phyloP scores from a whole-genome alignment of 257 asterid species.

The Primulina huaijiensis region DNA sequence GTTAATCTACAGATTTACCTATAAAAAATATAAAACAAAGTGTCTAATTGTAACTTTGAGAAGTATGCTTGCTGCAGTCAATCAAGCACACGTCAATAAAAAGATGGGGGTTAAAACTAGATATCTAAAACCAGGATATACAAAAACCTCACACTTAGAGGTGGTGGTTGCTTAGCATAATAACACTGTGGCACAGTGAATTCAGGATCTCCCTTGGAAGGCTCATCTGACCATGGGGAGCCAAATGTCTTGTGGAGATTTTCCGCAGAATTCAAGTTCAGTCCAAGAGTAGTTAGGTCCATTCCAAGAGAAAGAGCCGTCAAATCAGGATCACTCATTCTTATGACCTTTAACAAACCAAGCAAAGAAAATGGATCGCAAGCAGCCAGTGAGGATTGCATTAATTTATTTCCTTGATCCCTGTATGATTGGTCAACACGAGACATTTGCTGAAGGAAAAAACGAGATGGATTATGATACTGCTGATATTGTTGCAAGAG shows the following conservation, averaged over 20 bases:
- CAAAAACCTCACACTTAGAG: slow-evolving; percentile 62
- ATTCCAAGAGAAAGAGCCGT: slow-evolving; percentile 93
- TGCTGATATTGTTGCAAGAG: slow-evolving; percentile 88
- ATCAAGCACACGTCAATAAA: slow-evolving; percentile 34
- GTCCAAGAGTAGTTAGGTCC: slow-evolving; percentile 88
- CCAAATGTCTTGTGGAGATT: slow-evolving; percentile 81
- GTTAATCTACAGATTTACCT: slow-evolving; percentile 42
- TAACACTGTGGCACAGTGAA: slow-evolving; percentile 92
- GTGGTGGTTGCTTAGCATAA: slow-evolving; percentile 76
- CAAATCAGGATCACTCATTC: slow-evolving; percentile 86
- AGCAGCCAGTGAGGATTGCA: slow-evolving; percentile 54
- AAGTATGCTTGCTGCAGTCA: slow-evolving; percentile 84
- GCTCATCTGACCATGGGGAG: slow-evolving; percentile 98
- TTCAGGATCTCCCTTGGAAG: slow-evolving; percentile 90
- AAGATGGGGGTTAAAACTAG: slow-evolving; percentile 8
- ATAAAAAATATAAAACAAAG: slow-evolving; percentile 80
- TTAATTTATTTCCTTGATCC: slow-evolving; percentile 79
- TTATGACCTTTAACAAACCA: slow-evolving; percentile 83
- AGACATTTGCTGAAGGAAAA: slow-evolving; percentile 87
- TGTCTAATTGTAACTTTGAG: slow-evolving; percentile 79
- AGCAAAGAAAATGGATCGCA: slow-evolving; percentile 86
- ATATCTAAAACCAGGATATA: slow-evolving; percentile 15
- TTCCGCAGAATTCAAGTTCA: slow-evolving; percentile 89
- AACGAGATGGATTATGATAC: slow-evolving; percentile 81
- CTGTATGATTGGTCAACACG: slow-evolving; percentile 76